These are phyloP conservation scores for Leccinum longicurvipes DNA, from an alignment of 768 basidiomycete genomes.

Conservation along the genomic window DNA sequence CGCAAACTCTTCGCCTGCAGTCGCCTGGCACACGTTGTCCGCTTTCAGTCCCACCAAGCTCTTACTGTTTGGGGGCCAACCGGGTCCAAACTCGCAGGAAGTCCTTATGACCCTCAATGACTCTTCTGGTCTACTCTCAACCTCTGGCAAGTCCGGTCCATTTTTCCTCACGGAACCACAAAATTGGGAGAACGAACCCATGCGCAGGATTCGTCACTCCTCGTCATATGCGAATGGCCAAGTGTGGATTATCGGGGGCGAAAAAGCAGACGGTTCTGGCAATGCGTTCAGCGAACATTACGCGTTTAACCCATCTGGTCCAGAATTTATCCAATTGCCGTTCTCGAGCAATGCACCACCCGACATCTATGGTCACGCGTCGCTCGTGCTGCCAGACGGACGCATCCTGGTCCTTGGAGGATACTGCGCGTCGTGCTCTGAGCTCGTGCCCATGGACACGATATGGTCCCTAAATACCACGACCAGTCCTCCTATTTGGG, in stretches of 20 bases:
- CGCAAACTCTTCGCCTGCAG: conserved; percentile 49
- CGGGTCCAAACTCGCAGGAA: conserved; percentile 54
- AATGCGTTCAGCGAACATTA: conserved; percentile 62
- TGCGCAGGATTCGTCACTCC: conserved; percentile 75
- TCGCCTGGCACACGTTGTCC: conserved; percentile 81
- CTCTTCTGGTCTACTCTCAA: conserved; percentile 58
- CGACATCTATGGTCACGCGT: conserved; percentile 69
- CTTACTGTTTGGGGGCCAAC: conserved; percentile 75
- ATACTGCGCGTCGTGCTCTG: conserved; percentile 44
- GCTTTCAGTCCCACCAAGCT: conserved; percentile 52
- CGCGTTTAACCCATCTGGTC: conserved; percentile 48
- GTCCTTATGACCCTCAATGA: conserved; percentile 52
- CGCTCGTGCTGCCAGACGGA: conserved; percentile 66
- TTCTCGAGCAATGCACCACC: conserved; percentile 52
- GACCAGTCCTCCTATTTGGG: conserved; percentile 48
- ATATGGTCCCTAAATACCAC: conserved; percentile 66
- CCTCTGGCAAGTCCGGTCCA: conserved; percentile 37
- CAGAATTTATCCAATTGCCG: conserved; percentile 55
- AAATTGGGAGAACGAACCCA: conserved; percentile 64
- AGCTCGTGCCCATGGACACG: conserved; percentile 52
- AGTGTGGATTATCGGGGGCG: conserved; percentile 75
- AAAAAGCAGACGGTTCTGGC: conserved; percentile 76
- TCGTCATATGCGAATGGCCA: conserved; percentile 48
- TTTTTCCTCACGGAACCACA: conserved; percentile 45
- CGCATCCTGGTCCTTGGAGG: conserved; percentile 76